Evolutionary conservation across 768 basidiomycete genomes (phyloP).

Genomic region (Mycena vitilis): DNA sequence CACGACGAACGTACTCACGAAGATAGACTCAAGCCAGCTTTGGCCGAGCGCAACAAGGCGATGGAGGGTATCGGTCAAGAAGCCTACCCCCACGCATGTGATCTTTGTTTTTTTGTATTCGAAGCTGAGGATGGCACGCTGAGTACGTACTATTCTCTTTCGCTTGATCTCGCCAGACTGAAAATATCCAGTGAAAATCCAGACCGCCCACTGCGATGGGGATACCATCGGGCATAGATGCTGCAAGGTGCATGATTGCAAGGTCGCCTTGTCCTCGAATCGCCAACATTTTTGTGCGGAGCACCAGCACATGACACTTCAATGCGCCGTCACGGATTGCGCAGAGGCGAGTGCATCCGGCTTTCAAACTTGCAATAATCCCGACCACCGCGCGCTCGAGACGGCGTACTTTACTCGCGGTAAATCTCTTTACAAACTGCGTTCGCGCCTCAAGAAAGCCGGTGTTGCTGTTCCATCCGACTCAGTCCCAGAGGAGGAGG

Average conservation of each 20-base stretch:
- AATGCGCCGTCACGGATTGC: slow-evolving; percentile 3
- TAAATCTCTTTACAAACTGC: not conserved
- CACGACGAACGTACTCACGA: slow-evolving; percentile 16
- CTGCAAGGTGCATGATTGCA: slow-evolving; percentile 16
- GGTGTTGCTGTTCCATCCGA: not conserved
- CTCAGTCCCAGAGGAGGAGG: not conserved
- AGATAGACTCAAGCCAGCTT: not conserved
- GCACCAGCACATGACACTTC: slow-evolving; percentile 6
- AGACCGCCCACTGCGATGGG: slow-evolving; percentile 9
- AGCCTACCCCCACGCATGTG: slow-evolving; percentile 3
- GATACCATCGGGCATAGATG: slow-evolving; percentile 3
- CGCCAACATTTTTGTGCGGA: slow-evolving; percentile 11
- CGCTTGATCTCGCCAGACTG: not conserved
- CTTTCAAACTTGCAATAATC: not conserved
- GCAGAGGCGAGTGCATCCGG: not conserved
- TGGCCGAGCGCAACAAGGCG: slow-evolving; percentile 3
- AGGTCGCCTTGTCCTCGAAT: not conserved
- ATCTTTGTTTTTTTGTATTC: slow-evolving; percentile 7
- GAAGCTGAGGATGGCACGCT: slow-evolving; percentile 1
- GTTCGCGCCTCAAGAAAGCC: slow-evolving; percentile 2
- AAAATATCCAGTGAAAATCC: slow-evolving; percentile 10
- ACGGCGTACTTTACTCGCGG: slow-evolving; percentile 5
- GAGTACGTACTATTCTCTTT: not conserved
- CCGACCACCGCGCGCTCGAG: not conserved
- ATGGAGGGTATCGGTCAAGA: slow-evolving; percentile 20